A percentile compares a stretch with the other conserved stretches of the same genome.
These are phyloP conservation scores for Colletotrichum costaricense DNA, from an alignment of 2,329 filamentous ascomycete species.

Conservation along the genomic window DNA sequence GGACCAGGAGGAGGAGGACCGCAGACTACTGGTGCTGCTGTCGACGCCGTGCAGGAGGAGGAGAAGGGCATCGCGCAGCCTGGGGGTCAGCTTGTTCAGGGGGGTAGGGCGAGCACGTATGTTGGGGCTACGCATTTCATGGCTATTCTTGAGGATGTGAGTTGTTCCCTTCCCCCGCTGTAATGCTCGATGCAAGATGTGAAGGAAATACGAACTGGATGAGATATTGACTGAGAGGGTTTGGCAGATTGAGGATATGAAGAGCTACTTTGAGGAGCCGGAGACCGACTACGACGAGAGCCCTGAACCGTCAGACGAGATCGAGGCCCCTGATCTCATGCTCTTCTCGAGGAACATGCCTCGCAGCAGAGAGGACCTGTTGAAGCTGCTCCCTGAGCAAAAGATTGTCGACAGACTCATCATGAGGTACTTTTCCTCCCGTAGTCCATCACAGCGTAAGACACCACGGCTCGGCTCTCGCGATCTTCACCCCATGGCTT, in stretches of 20 bases:
- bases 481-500: slow-evolving; percentile 13
- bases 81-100: slow-evolving; percentile 56
- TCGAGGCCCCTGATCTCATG: slow-evolving; percentile 54
- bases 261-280: slow-evolving; percentile 65
- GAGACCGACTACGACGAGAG: slow-evolving; percentile 50
- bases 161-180: slow-evolving; percentile 36
- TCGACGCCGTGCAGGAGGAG: not conserved
- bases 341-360: slow-evolving; percentile 53
- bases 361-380: slow-evolving; percentile 56
- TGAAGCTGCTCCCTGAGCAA: slow-evolving; percentile 60
- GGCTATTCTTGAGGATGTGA: slow-evolving; percentile 70
- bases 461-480: not conserved
- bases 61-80: slow-evolving; percentile 36
- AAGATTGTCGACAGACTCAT: slow-evolving; percentile 61
- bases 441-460: slow-evolving; percentile 63
- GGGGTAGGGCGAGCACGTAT: slow-evolving; percentile 59
- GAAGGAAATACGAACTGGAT: not conserved
- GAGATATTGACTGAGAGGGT: slow-evolving; percentile 25
- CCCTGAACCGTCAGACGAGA: slow-evolving; percentile 46
- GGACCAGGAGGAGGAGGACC: not conserved
- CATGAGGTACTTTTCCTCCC: slow-evolving; percentile 64
- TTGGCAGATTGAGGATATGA: slow-evolving; percentile 67
- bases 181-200: too few species aligned
- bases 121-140: slow-evolving; percentile 71
- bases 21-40: not conserved